Conservation (phyloP, 352 stramenopile species). For the Thalassiosira exigua region DNA sequence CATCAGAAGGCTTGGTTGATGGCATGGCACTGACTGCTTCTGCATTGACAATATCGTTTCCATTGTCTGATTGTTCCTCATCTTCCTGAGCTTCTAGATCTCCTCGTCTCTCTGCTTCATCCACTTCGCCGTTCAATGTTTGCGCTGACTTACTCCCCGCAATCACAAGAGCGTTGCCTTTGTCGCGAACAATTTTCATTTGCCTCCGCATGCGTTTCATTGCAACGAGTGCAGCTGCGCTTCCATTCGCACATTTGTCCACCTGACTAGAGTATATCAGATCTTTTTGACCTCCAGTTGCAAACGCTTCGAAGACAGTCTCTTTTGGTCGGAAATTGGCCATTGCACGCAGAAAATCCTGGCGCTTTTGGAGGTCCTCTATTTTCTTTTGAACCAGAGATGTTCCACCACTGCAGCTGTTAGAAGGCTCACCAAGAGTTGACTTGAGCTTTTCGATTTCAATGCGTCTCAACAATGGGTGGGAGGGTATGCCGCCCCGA, state of each 20-base stretch:
- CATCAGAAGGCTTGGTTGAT: not conserved
- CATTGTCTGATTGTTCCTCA: slow-evolving; percentile 23
- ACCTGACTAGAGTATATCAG: slow-evolving; percentile 77
- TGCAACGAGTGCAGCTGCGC: slow-evolving; percentile 69
- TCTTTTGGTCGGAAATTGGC: slow-evolving; percentile 93
- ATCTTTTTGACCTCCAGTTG: slow-evolving; percentile 82
- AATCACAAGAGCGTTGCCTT: slow-evolving; percentile 77
- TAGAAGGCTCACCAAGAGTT: slow-evolving; percentile 12
- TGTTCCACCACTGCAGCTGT: not conserved
- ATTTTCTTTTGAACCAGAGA: slow-evolving; percentile 55
- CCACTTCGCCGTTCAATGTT: slow-evolving; percentile 63
- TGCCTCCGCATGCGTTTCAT: slow-evolving; percentile 87
- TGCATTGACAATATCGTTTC: slow-evolving; percentile 14
- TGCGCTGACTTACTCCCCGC: slow-evolving; percentile 67
- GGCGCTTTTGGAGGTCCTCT: slow-evolving; percentile 89
- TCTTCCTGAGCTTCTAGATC: slow-evolving; percentile 7
- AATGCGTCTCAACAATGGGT: slow-evolving; percentile 89
- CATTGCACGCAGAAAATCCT: slow-evolving; percentile 92
- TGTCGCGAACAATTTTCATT: slow-evolving; percentile 83
- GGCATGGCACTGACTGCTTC: not conserved
- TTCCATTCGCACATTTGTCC: slow-evolving; percentile 75
- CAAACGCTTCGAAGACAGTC: slow-evolving; percentile 95
- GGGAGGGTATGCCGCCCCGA: slow-evolving; percentile 86
- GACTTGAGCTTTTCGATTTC: slow-evolving; percentile 77
- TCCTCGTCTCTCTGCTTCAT: slow-evolving; percentile 20